These are phyloP conservation scores for Trichoderma aggressivum DNA, from an alignment of 2,329 filamentous ascomycete genomes.

Conservation along the genomic window DNA sequence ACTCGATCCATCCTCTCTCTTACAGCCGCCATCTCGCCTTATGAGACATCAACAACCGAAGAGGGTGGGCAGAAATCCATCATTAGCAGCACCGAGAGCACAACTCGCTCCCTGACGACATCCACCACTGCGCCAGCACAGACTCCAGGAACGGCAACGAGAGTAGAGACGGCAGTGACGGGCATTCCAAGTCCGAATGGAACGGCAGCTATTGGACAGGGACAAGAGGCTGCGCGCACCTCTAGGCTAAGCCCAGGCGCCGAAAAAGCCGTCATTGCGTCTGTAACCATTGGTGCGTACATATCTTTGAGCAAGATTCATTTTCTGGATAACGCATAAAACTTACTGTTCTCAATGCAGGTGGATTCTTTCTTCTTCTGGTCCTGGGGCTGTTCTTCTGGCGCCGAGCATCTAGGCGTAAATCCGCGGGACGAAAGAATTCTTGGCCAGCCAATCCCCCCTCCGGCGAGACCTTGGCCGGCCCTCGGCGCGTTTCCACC, in stretches of 20 bases:
- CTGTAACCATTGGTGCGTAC: slow-evolving; percentile 23
- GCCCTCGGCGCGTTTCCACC: not conserved
- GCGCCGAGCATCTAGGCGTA: slow-evolving; percentile 30
- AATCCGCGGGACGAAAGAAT: slow-evolving; percentile 8
- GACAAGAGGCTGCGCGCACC: not conserved
- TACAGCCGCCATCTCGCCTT: not conserved
- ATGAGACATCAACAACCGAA: not conserved
- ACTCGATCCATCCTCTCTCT: not conserved
- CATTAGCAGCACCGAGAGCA: not conserved
- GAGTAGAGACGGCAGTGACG: not conserved
- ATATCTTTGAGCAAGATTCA: not conserved
- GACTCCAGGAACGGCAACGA: not conserved
- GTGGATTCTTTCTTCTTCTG: slow-evolving; percentile 43
- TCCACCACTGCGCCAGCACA: not conserved
- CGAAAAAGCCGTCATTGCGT: slow-evolving; percentile 24
- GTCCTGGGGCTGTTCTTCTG: slow-evolving; percentile 46
- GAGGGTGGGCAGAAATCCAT: not conserved
- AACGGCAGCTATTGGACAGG: not conserved
- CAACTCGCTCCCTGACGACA: not conserved
- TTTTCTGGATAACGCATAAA: not conserved
- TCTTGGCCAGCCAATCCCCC: not conserved
- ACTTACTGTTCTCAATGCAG: slow-evolving; percentile 24
- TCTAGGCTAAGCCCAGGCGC: not conserved
- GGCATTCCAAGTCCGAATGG: not conserved
- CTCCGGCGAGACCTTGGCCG: not conserved